phyloP scores from a whole-genome alignment of 2,329 filamentous ascomycete species.

The Zymoseptoria pseudotritici region DNA sequence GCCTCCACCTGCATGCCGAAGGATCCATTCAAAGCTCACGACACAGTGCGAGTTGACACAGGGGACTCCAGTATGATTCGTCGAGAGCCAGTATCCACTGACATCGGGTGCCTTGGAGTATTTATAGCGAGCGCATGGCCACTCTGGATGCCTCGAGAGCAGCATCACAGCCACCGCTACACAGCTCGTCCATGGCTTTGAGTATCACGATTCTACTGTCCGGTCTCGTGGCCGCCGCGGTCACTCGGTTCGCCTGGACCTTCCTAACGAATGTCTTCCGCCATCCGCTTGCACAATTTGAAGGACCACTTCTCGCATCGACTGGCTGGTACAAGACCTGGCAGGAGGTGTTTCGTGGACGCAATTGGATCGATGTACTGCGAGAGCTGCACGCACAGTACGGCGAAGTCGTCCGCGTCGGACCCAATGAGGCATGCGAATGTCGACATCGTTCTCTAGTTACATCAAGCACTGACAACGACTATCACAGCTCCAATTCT shows the following conservation, averaged over 20 bases:
- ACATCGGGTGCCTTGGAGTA: too few relatives aligned
- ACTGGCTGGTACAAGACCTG: conserved; percentile 12
- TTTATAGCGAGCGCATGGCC: too few relatives aligned
- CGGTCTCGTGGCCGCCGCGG: conserved; percentile 3
- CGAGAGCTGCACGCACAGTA: conserved; percentile 7
- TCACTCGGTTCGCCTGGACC: conserved; percentile 1
- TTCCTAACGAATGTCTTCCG: conserved; percentile 7
- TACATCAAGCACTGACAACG: background rate
- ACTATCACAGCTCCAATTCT: conserved; percentile 36
- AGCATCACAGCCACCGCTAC: background rate
- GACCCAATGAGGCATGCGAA: conserved; percentile 10
- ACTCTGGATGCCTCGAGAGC: background rate
- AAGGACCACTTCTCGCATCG: conserved; percentile 3
- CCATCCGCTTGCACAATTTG: conserved; percentile 8
- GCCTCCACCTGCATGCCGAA: too few relatives aligned
- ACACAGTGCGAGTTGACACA: too few relatives aligned
- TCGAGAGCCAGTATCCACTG: too few relatives aligned
- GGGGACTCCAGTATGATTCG: too few relatives aligned
- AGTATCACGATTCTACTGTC: background rate
- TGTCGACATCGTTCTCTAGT: background rate
- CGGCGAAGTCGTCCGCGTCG: conserved; percentile 13
- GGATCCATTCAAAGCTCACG: too few relatives aligned
- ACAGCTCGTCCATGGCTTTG: background rate
- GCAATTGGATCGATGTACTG: conserved; percentile 11
- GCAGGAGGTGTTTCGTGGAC: conserved; percentile 6